Percentiles rank a stretch among this genome's conserved stretches.
These are phyloP conservation scores for Rhizoclosmatium globosum DNA, from an alignment of 192 early-diverging fungal species.

Conservation along the genomic window DNA sequence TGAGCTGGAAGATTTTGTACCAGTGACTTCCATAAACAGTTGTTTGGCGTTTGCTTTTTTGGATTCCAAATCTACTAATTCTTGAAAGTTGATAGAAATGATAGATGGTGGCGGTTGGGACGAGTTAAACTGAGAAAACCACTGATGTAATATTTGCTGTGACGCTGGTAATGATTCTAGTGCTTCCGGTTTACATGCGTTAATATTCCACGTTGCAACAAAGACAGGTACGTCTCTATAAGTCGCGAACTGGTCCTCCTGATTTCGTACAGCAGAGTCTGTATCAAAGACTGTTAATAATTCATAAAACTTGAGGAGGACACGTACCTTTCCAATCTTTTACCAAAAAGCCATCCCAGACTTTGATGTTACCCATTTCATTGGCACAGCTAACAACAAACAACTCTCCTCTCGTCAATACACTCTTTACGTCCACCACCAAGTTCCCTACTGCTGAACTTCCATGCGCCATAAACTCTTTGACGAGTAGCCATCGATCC, in stretches of 20 bases:
- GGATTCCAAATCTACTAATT: conserved; percentile 82
- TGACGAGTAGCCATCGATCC: conserved; percentile 13
- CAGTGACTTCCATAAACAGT: conserved; percentile 13
- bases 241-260: conserved; percentile 67
- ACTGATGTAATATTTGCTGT: conserved; percentile 11
- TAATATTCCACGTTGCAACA: conserved; percentile 94
- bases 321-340: conserved; percentile 70
- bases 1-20: conserved; percentile 44
- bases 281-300: background rate
- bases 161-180: conserved; percentile 59
- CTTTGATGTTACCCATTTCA: conserved; percentile 68
- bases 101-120: conserved; percentile 68
- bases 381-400: conserved; percentile 40
- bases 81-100: conserved; percentile 85
- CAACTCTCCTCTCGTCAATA: conserved; percentile 19
- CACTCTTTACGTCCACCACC: background rate
- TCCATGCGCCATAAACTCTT: conserved; percentile 14
- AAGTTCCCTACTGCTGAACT: conserved; percentile 3
- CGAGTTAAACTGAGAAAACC: conserved; percentile 46
- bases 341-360: conserved; percentile 82
- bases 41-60: conserved; percentile 48
- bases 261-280: conserved; percentile 69
- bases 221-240: conserved; percentile 75
- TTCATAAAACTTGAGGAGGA: background rate
- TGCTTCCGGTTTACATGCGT: conserved; percentile 84